Evolutionary conservation across 2,329 filamentous ascomycete species (phyloP).

Genomic region (Hypoxylon sp.): DNA sequence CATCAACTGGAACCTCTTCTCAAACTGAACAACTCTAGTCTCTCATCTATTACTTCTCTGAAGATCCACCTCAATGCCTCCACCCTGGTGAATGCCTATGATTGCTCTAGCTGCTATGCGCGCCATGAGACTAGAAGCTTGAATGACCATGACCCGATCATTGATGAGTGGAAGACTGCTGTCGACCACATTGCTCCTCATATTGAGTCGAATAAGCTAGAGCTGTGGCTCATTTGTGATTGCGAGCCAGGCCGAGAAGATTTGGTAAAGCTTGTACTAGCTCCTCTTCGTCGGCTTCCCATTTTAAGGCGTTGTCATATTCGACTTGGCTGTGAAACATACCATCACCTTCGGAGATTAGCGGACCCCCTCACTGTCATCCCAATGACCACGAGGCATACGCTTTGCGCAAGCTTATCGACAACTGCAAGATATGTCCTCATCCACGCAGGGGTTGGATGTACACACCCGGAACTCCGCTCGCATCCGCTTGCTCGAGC

Average conservation of each 20-base stretch:
- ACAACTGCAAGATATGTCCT: not conserved
- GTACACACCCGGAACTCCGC: too few relatives aligned
- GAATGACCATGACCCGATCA: not conserved
- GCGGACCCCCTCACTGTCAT: not conserved
- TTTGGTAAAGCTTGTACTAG: not conserved
- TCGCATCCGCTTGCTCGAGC: not conserved
- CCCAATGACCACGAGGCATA: not conserved
- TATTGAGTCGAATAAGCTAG: not conserved
- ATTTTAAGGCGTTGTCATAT: not conserved
- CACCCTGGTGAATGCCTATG: not conserved
- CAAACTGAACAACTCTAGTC: not conserved
- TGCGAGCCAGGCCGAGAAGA: not conserved
- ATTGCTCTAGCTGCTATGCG: not conserved
- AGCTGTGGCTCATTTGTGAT: not conserved
- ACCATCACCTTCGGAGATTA: not conserved
- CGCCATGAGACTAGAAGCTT: not conserved
- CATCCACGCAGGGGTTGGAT: not conserved
- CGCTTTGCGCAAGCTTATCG: not conserved
- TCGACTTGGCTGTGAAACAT: not conserved
- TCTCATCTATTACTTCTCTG: not conserved
- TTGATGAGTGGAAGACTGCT: not conserved
- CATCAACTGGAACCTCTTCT: conserved; percentile 11
- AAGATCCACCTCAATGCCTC: conserved; percentile 2
- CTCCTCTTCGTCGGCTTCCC: not conserved
- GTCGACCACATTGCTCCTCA: not conserved